Evolutionary conservation across 371 early-diverging fungal genomes (phyloP).

Genomic region (Smittium mucronatum): DNA sequence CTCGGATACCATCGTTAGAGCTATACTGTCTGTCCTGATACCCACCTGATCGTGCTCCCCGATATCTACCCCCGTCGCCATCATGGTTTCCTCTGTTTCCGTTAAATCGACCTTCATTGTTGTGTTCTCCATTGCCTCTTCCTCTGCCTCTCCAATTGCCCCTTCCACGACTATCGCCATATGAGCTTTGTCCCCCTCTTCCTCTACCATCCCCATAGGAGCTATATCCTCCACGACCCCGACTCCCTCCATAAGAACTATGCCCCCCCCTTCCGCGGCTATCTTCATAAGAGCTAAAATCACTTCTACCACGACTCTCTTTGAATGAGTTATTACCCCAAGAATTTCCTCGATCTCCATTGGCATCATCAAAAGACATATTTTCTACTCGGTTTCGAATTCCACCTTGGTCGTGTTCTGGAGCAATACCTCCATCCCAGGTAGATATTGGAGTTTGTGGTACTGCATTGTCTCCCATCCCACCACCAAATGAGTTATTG

Average conservation of each 20-base stretch:
- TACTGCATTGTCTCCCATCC: background rate
- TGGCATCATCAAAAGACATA: background rate
- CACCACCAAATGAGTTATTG: background rate
- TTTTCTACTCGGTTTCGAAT: background rate
- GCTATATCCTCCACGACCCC: background rate
- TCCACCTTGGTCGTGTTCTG: background rate
- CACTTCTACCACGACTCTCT: background rate
- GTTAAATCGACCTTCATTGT: background rate
- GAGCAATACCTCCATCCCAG: background rate
- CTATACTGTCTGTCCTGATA: too few relatives aligned
- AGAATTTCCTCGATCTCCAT: background rate
- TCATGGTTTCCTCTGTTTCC: too few relatives aligned
- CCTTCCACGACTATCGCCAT: background rate
- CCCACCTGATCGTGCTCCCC: too few relatives aligned
- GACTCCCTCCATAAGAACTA: background rate
- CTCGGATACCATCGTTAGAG: too few relatives aligned
- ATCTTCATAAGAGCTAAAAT: background rate
- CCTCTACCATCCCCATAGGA: background rate
- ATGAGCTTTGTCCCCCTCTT: background rate
- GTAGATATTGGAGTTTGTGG: background rate
- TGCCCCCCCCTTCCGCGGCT: background rate
- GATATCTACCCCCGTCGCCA: too few relatives aligned
- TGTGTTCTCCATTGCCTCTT: background rate
- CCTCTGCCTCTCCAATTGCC: background rate
- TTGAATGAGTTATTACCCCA: background rate